phyloP scores from a whole-genome alignment of 306 rosid genomes.

The Luffa acutangula region DNA sequence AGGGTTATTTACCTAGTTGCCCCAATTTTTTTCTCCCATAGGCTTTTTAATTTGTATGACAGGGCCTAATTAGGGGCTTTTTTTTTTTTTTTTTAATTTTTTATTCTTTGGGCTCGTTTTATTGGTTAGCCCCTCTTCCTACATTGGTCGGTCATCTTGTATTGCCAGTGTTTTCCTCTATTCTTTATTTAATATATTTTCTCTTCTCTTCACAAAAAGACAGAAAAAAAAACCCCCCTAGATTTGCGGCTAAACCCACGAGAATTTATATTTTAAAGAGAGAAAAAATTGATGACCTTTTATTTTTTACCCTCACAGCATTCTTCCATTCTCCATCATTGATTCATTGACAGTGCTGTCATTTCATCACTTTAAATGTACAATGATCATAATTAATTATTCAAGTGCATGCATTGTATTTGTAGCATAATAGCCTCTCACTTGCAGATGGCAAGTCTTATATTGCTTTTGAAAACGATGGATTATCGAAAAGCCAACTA shows the following conservation, averaged over 20 bases:
- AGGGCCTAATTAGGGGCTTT: no score
- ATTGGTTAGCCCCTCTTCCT: no score
- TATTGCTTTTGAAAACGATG: background rate
- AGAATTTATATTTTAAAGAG: background rate
- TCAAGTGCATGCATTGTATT: background rate
- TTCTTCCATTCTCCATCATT: background rate
- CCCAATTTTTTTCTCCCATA: no score
- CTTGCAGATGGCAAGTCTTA: background rate
- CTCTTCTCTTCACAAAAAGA: no score
- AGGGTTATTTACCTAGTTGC: no score
- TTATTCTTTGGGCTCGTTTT: no score
- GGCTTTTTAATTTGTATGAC: no score
- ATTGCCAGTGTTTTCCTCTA: no score
- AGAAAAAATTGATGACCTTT: background rate
- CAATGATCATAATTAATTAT: background rate
- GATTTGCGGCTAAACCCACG: background rate
- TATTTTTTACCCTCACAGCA: background rate
- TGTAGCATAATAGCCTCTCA: background rate
- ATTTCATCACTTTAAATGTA: background rate
- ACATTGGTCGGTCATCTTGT: no score
- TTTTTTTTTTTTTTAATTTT: no score
- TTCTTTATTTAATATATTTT: no score
- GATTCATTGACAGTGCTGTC: constrained; percentile 1
- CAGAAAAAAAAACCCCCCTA: no score
- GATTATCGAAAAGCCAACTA: background rate